phyloP scores from a whole-genome alignment of 805 yeast genomes.

The Nakazawaea ambrosiae region DNA sequence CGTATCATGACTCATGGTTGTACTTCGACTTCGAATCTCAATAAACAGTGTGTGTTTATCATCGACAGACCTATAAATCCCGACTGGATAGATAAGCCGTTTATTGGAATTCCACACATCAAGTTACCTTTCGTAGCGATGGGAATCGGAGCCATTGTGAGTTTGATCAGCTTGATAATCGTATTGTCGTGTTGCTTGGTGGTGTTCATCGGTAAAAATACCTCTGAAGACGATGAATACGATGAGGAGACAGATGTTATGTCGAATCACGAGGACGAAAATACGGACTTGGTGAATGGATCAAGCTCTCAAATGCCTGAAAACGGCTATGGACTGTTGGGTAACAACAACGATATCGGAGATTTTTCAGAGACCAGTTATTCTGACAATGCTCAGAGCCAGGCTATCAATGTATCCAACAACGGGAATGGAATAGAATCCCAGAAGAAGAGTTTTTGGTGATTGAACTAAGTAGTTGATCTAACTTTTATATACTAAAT shows the following conservation, averaged over 20 bases:
- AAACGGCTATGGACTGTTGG: neutral
- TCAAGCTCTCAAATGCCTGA: neutral
- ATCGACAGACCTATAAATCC: constrained; percentile 65
- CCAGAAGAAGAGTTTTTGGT: too few species aligned
- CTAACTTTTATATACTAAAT: too few species aligned
- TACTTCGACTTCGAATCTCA: constrained; percentile 26
- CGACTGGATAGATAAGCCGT: constrained; percentile 43
- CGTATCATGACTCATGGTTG: constrained; percentile 58
- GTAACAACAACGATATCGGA: neutral
- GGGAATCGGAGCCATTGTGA: constrained; percentile 59
- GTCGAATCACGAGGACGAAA: constrained; percentile 2
- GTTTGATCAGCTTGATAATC: constrained; percentile 35
- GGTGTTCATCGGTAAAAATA: constrained; percentile 22
- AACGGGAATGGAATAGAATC: too few species aligned
- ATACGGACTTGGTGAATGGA: neutral
- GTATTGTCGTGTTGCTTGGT: constrained; percentile 29
- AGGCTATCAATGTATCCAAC: constrained; percentile 15
- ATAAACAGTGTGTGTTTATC: constrained; percentile 48
- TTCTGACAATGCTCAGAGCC: constrained; percentile 21
- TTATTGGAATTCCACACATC: constrained; percentile 42
- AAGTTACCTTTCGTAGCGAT: constrained; percentile 64
- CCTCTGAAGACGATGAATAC: constrained; percentile 2
- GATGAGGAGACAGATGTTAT: neutral
- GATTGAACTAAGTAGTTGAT: too few species aligned
- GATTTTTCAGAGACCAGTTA: constrained; percentile 20